phyloP scores from a whole-genome alignment of 2,329 filamentous ascomycete genomes.

The Paraphoma sp. region DNA sequence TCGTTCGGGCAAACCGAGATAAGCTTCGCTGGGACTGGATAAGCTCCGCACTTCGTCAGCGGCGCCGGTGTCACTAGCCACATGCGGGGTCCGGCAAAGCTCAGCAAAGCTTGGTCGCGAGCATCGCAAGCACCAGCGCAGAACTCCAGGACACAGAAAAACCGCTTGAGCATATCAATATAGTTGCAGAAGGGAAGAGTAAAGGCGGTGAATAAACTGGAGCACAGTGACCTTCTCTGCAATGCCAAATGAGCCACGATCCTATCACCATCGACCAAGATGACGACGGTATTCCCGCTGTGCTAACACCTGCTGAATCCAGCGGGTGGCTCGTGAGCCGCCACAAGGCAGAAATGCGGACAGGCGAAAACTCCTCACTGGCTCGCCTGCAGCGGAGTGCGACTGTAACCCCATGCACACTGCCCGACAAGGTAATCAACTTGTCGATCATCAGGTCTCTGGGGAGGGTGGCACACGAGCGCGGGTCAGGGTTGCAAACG shows the following conservation, averaged over 20 bases:
- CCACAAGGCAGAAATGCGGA: neutral
- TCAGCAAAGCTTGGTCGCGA: conserved; percentile 10
- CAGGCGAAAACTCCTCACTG: neutral
- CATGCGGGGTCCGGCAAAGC: conserved; percentile 6
- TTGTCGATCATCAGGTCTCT: conserved; percentile 10
- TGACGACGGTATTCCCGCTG: neutral
- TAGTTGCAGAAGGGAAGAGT: too few relatives aligned
- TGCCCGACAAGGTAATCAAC: neutral
- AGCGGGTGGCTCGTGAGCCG: conserved; percentile 4
- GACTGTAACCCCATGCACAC: neutral
- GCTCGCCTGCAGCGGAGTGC: neutral
- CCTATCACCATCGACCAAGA: neutral
- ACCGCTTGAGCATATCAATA: too few relatives aligned
- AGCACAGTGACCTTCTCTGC: neutral
- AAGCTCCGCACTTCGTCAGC: conserved; percentile 8
- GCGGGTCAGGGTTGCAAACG: neutral
- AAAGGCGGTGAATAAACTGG: too few relatives aligned
- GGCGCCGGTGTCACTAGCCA: neutral
- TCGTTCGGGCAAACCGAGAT: neutral
- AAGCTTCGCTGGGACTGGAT: neutral
- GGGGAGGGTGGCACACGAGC: conserved; percentile 1
- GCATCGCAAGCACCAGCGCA: neutral
- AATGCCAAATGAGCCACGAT: neutral
- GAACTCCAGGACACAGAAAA: too few relatives aligned
- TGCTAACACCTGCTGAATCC: conserved; percentile 4